Conservation (phyloP, 805 yeast genomes). For the Scheffersomyces amazonensis region DNA sequence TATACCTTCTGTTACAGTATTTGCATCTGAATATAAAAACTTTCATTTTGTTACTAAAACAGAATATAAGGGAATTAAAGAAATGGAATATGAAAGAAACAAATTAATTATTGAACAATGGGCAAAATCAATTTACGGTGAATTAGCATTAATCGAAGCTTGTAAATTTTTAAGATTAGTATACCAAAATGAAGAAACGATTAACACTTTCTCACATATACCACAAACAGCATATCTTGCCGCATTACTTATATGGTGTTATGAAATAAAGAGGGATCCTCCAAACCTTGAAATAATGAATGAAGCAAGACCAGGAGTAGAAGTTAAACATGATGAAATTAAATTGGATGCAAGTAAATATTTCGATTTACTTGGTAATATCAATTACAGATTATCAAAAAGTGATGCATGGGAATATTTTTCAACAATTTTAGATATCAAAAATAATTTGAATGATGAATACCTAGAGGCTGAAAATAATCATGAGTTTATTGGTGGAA, state of each 20-base stretch:
- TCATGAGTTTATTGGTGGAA: background rate
- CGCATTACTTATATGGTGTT: slow-evolving; percentile 9
- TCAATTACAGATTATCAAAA: slow-evolving; percentile 7
- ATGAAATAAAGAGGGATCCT: slow-evolving; percentile 3
- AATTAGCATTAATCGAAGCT: slow-evolving; percentile 17
- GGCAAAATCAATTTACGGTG: slow-evolving; percentile 23
- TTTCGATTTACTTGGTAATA: slow-evolving; percentile 5
- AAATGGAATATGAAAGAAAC: slow-evolving; percentile 12
- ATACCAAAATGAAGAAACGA: slow-evolving; percentile 15
- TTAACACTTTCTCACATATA: slow-evolving; percentile 15
- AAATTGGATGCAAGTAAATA: slow-evolving; percentile 4
- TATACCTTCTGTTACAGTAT: slow-evolving; percentile 11
- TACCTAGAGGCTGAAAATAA: background rate
- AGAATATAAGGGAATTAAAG: slow-evolving; percentile 6
- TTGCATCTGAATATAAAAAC: slow-evolving; percentile 2
- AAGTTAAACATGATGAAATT: background rate
- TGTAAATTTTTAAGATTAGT: slow-evolving; percentile 23
- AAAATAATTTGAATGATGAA: slow-evolving; percentile 2
- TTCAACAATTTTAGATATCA: slow-evolving; percentile 11
- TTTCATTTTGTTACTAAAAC: slow-evolving; percentile 2
- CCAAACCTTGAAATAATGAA: background rate
- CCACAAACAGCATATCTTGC: slow-evolving; percentile 8
- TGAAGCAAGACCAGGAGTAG: background rate
- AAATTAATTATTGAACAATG: slow-evolving; percentile 14
- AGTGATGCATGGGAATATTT: slow-evolving; percentile 13